These are phyloP conservation scores for Prunus salicina DNA, from an alignment of 306 rosid genomes.

Conservation along the genomic window DNA sequence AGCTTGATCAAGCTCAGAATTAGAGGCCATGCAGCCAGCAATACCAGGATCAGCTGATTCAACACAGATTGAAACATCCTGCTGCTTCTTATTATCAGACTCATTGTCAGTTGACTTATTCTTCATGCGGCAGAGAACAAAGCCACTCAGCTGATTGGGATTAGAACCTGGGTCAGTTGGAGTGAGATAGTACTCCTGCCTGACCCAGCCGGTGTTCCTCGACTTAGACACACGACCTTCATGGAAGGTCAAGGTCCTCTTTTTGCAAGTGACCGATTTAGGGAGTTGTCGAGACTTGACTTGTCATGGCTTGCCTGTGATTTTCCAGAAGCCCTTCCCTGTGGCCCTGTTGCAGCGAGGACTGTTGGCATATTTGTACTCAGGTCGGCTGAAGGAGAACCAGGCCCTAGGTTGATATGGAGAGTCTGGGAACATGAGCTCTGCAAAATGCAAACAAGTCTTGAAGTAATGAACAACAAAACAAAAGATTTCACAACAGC, in stretches of 20 bases:
- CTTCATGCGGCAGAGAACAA: slow-evolving; percentile 50
- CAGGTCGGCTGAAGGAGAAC: slow-evolving; percentile 45
- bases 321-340: slow-evolving; percentile 49
- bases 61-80: neutral
- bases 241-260: slow-evolving; percentile 56
- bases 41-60: slow-evolving; percentile 22
- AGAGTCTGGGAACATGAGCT: slow-evolving; percentile 8
- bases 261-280: slow-evolving; percentile 33
- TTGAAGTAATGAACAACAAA: neutral
- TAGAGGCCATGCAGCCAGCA: slow-evolving; percentile 13
- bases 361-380: slow-evolving; percentile 33
- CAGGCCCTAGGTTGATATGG: slow-evolving; percentile 29
- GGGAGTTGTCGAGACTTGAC: slow-evolving; percentile 23
- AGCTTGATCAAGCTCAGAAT: slow-evolving; percentile 1
- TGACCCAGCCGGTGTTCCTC: slow-evolving; percentile 40
- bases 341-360: slow-evolving; percentile 40
- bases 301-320: slow-evolving; percentile 37
- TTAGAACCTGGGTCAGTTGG: neutral
- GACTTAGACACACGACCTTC: slow-evolving; percentile 22
- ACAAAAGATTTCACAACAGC: no score
- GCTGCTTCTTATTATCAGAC: neutral
- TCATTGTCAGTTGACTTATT: slow-evolving; percentile 7
- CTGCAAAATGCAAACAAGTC: slow-evolving; percentile 15
- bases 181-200: slow-evolving; percentile 47
- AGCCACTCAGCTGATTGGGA: slow-evolving; percentile 19